Evolutionary conservation across 495 filamentous ascomycete species (phyloP).

Genomic region (Lophiostoma macrostomum): DNA sequence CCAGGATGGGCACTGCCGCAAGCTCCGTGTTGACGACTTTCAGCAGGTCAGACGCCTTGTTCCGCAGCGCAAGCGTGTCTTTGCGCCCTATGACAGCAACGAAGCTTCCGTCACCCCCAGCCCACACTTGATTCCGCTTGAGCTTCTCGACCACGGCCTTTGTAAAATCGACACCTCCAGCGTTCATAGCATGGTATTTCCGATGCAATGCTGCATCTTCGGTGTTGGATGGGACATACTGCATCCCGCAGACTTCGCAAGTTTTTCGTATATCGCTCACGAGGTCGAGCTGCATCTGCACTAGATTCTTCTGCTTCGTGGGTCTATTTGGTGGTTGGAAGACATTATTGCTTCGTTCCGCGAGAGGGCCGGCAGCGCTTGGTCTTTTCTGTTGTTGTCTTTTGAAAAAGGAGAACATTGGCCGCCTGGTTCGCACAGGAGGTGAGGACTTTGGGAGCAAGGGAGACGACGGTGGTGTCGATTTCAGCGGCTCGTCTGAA

Average conservation of each 20-base stretch:
- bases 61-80: conserved; percentile 52
- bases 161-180: conserved; percentile 61
- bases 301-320: conserved; percentile 41
- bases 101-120: conserved; percentile 48
- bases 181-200: conserved; percentile 66
- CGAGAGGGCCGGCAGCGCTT: conserved; percentile 10
- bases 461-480: conserved; percentile 27
- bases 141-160: conserved; percentile 53
- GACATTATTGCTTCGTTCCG: conserved; percentile 22
- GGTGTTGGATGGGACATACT: conserved; percentile 63
- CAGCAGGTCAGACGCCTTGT: conserved; percentile 59
- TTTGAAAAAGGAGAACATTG: conserved; percentile 27
- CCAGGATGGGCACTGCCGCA: conserved; percentile 59
- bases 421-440: conserved; percentile 7
- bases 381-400: conserved; percentile 1
- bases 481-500: conserved; percentile 21
- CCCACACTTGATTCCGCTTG: conserved; percentile 28
- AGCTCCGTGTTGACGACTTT: conserved; percentile 67
- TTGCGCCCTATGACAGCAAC: conserved; percentile 59
- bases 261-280: conserved; percentile 57
- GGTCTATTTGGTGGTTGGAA: conserved; percentile 3
- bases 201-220: conserved; percentile 65
- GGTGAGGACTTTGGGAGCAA: neutral
- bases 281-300: conserved; percentile 67
- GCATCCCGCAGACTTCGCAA: conserved; percentile 68